Conservation (phyloP, 495 filamentous ascomycete species). For the Lophium mytilinum region DNA sequence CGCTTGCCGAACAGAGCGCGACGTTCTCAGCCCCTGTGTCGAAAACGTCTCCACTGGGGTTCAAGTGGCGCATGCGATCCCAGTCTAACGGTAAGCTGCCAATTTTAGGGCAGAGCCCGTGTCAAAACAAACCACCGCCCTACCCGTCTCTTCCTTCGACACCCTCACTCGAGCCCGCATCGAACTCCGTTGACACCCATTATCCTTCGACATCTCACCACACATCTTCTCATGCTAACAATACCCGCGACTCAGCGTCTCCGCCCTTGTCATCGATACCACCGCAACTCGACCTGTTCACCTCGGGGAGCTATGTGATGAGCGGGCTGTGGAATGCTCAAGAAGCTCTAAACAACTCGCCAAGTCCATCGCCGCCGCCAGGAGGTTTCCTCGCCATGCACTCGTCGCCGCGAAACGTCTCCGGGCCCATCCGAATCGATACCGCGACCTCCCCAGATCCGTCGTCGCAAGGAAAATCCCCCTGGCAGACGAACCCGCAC, state of each 20-base stretch:
- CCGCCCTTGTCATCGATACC: background rate
- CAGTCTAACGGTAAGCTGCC: too few relatives aligned
- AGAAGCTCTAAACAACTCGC: background rate
- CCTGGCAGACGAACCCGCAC: constrained; percentile 16
- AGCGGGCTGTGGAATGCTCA: background rate
- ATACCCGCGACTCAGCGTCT: background rate
- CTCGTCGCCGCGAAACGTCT: constrained; percentile 16
- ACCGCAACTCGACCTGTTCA: background rate
- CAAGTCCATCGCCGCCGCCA: background rate
- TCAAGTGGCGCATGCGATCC: too few relatives aligned
- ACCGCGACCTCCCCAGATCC: background rate
- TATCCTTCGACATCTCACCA: background rate
- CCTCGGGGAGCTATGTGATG: background rate
- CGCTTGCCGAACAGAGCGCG: too few relatives aligned
- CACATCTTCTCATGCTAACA: background rate
- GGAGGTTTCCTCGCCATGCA: background rate
- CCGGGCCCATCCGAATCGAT: constrained; percentile 17
- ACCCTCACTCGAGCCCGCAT: background rate
- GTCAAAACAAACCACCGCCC: background rate
- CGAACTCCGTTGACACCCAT: background rate
- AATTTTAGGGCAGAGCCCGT: too few relatives aligned
- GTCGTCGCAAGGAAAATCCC: background rate
- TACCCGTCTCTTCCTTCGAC: background rate
- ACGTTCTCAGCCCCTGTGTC: too few relatives aligned
- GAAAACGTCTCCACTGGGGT: too few relatives aligned